phyloP scores from a whole-genome alignment of 306 rosid species.

The Glycyrrhiza uralensis region DNA sequence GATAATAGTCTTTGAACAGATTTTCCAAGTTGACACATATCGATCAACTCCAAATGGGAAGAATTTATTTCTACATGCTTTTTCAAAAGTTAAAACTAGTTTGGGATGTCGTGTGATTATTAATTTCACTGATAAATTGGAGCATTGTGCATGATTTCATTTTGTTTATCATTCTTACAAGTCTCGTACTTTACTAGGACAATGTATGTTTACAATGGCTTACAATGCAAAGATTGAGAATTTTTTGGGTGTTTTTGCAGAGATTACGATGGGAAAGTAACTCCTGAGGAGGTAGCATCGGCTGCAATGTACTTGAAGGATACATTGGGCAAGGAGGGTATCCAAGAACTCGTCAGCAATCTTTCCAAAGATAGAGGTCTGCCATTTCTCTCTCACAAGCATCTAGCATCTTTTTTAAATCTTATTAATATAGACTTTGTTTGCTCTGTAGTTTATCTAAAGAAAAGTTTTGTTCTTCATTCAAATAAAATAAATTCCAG shows the following conservation, averaged over 20 bases:
- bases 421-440: neutral
- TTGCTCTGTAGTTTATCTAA: neutral
- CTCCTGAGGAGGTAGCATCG: slow-evolving; percentile 94
- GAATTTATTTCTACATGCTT: neutral
- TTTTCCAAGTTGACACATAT: neutral
- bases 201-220: neutral
- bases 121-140: slow-evolving; percentile 19
- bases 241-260: slow-evolving; percentile 40
- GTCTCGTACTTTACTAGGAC: neutral
- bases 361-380: slow-evolving; percentile 89
- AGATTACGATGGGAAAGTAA: slow-evolving; percentile 94
- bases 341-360: slow-evolving; percentile 83
- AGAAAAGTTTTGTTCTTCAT: neutral
- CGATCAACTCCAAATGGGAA: slow-evolving; percentile 2
- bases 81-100: slow-evolving; percentile 11
- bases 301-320: slow-evolving; percentile 90
- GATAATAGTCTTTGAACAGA: neutral
- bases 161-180: neutral
- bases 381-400: neutral
- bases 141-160: neutral
- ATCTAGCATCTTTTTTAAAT: neutral
- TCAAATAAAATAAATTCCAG: neutral
- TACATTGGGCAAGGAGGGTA: slow-evolving; percentile 88
- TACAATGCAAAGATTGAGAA: neutral
- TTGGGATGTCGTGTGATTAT: neutral